phyloP scores from a whole-genome alignment of 768 basidiomycete species.

The Boletus sensibilis region DNA sequence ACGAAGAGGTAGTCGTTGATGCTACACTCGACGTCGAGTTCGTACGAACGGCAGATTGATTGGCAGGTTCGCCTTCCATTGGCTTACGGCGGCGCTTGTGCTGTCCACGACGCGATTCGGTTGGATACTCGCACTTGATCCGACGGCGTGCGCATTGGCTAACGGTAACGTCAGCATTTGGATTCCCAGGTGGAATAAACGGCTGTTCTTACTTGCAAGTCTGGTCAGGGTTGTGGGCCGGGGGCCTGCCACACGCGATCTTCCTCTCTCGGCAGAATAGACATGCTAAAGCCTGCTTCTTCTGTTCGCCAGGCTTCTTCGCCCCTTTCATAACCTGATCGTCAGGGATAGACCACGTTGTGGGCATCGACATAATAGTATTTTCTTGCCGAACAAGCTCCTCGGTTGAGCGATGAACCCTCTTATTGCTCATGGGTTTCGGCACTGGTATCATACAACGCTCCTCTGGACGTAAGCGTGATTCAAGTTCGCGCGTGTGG shows the following conservation, averaged over 20 bases:
- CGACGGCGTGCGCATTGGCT: constrained; percentile 50
- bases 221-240: constrained; percentile 36
- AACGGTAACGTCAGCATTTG: constrained; percentile 20
- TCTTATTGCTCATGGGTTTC: constrained; percentile 27
- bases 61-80: constrained; percentile 24
- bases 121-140: constrained; percentile 48
- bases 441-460: constrained; percentile 16
- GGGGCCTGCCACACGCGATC: constrained; percentile 48
- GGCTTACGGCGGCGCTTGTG: constrained; percentile 40
- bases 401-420: constrained; percentile 29
- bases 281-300: constrained; percentile 48
- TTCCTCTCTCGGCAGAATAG: constrained; percentile 51
- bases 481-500: constrained; percentile 20
- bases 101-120: constrained; percentile 48
- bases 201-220: constrained; percentile 46
- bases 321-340: constrained; percentile 32
- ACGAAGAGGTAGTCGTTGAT: constrained; percentile 16
- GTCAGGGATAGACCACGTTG: constrained; percentile 37
- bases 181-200: constrained; percentile 3
- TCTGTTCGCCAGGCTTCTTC: constrained; percentile 38
- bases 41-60: constrained; percentile 21
- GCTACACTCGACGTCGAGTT: constrained; percentile 19
- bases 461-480: constrained; percentile 27
- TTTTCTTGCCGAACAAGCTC: constrained; percentile 31
- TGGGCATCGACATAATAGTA: constrained; percentile 19